Conservation (phyloP, 192 early-diverging fungal genomes). For the Backusella luteola region DNA sequence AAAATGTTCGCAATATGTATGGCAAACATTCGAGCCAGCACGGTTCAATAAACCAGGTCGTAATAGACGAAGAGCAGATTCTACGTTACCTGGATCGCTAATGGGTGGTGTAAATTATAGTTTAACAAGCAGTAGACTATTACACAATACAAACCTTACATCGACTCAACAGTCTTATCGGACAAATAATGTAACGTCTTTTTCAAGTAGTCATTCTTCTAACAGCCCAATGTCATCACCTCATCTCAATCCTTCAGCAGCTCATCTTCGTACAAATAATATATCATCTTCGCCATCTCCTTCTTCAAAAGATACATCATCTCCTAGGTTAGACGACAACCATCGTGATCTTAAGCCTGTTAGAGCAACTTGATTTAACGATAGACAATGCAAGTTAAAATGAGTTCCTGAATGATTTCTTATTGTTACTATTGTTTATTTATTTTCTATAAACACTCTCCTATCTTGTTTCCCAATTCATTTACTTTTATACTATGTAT, state of each 20-base stretch:
- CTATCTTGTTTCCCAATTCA: not conserved
- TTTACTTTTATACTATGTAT: constrained; percentile 8
- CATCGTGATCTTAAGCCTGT: constrained; percentile 2
- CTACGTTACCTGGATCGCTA: constrained; percentile 14
- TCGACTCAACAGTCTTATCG: constrained; percentile 1
- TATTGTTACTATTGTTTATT: not conserved
- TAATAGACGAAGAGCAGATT: constrained; percentile 23
- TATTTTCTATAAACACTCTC: not conserved
- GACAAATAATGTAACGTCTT: constrained; percentile 4
- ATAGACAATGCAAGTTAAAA: not conserved
- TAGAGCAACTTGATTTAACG: not conserved
- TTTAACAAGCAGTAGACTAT: constrained; percentile 23
- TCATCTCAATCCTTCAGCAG: not conserved
- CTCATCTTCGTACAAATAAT: not conserved
- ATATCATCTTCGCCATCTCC: not conserved
- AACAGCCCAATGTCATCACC: not conserved
- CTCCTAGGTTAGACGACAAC: not conserved
- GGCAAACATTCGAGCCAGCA: constrained; percentile 64
- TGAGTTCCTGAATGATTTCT: not conserved
- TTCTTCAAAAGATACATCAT: not conserved
- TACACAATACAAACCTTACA: not conserved
- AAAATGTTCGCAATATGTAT: constrained; percentile 71
- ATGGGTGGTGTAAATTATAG: constrained; percentile 31
- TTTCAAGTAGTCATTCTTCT: constrained; percentile 34
- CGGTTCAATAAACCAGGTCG: constrained; percentile 33